These are phyloP conservation scores for Flaveria floridana DNA, from an alignment of 140 eudicot species.

Conservation along the genomic window DNA sequence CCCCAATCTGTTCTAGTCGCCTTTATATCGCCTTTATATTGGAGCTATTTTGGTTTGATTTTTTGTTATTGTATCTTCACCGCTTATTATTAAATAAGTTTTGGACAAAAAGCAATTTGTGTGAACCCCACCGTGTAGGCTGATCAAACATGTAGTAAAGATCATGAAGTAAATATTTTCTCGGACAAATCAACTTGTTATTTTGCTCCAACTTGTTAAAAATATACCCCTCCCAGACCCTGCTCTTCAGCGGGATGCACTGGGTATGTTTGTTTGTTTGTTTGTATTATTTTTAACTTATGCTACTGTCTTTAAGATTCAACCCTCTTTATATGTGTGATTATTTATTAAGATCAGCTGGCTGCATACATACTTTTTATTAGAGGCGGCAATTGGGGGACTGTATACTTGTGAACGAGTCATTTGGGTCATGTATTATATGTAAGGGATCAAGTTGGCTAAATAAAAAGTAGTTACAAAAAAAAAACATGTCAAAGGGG, in stretches of 20 bases:
- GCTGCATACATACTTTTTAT: background rate
- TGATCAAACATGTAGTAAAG: background rate
- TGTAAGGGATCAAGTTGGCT: background rate
- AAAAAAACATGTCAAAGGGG: background rate
- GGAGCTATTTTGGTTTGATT: background rate
- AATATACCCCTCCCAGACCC: no score
- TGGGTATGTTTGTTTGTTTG: no score
- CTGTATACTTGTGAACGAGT: background rate
- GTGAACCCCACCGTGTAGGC: background rate
- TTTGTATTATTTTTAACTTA: background rate
- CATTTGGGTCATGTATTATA: background rate
- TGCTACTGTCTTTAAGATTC: background rate
- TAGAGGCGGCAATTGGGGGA: background rate
- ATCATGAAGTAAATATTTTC: background rate
- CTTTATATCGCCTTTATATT: background rate
- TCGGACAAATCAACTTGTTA: background rate
- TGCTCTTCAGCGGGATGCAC: no score
- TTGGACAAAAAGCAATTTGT: no score
- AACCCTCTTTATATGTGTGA: background rate
- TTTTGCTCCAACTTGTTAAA: no score
- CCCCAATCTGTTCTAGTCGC: background rate
- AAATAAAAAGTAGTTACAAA: constrained; percentile 7
- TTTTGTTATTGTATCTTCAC: no score
- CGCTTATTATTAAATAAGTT: no score
- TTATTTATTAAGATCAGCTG: background rate